phyloP scores from a whole-genome alignment of 78 protist genomes.

The Dictyostelium capitatum region DNA sequence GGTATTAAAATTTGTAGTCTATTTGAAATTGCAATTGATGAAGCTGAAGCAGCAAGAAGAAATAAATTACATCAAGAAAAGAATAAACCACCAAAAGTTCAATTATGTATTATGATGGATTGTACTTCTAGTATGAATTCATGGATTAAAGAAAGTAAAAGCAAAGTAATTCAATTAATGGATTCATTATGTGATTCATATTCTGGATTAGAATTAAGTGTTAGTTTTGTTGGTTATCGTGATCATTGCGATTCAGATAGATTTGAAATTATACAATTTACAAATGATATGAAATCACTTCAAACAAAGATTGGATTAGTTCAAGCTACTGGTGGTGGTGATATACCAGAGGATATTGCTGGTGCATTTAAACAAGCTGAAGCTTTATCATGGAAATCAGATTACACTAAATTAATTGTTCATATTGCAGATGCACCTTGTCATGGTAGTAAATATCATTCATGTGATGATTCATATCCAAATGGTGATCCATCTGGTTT shows the following conservation, averaged over 20 bases:
- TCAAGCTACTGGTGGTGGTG: background rate
- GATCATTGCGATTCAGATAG: background rate
- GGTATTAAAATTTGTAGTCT: too few relatives aligned
- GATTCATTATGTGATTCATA: background rate
- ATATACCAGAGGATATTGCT: background rate
- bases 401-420: background rate
- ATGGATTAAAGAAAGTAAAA: too few relatives aligned
- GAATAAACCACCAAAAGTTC: too few relatives aligned
- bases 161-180: background rate
- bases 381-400: background rate
- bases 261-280: background rate
- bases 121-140: too few relatives aligned
- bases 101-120: too few relatives aligned
- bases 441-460: background rate
- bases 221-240: slow-evolving; percentile 7
- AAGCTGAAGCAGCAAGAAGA: background rate
- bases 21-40: too few relatives aligned
- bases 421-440: slow-evolving; percentile 21
- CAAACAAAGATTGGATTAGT: background rate
- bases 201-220: background rate
- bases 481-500: slow-evolving; percentile 11
- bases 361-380: background rate
- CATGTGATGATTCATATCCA: background rate
- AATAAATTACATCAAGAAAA: background rate
- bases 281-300: background rate